Percentiles rank a stretch among this genome's conserved stretches.
Evolutionary conservation across 805 yeast species (phyloP).

Genomic region (Alloascoidea africana): DNA sequence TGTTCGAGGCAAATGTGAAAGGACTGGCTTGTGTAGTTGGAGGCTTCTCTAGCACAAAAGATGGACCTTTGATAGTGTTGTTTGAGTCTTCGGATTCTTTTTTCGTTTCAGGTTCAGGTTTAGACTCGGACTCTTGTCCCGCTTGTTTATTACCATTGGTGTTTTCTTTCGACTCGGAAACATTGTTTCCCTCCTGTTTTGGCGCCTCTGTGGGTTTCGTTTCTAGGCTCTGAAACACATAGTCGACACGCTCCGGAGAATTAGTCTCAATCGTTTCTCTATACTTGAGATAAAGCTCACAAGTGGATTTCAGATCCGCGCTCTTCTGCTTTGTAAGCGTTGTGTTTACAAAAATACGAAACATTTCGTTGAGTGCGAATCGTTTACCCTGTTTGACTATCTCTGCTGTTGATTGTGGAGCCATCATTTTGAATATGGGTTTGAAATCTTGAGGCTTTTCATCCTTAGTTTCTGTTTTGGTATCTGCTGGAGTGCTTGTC

Average conservation of each 20-base stretch:
- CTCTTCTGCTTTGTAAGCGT: slow-evolving; percentile 14
- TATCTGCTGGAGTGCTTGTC: too few relatives aligned
- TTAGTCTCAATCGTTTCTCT: slow-evolving; percentile 26
- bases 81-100: slow-evolving; percentile 45
- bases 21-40: slow-evolving; percentile 36
- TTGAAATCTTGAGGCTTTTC: too few relatives aligned
- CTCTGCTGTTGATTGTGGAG: too few relatives aligned
- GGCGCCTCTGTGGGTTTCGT: not conserved
- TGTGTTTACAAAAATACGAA: slow-evolving; percentile 11
- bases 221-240: not conserved
- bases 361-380: slow-evolving; percentile 8
- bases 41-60: slow-evolving; percentile 31
- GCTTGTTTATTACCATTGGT: too few relatives aligned
- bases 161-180: not conserved
- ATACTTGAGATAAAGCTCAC: slow-evolving; percentile 44
- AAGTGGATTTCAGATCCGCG: slow-evolving; percentile 38
- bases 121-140: too few relatives aligned
- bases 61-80: slow-evolving; percentile 59
- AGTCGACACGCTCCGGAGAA: slow-evolving; percentile 12
- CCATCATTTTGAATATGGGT: too few relatives aligned
- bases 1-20: too few relatives aligned
- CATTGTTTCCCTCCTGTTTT: not conserved
- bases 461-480: too few relatives aligned
- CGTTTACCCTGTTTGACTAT: too few relatives aligned
- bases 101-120: slow-evolving; percentile 11